phyloP scores from a whole-genome alignment of 495 filamentous ascomycete genomes.

The Pseudotulostoma volvatum region DNA sequence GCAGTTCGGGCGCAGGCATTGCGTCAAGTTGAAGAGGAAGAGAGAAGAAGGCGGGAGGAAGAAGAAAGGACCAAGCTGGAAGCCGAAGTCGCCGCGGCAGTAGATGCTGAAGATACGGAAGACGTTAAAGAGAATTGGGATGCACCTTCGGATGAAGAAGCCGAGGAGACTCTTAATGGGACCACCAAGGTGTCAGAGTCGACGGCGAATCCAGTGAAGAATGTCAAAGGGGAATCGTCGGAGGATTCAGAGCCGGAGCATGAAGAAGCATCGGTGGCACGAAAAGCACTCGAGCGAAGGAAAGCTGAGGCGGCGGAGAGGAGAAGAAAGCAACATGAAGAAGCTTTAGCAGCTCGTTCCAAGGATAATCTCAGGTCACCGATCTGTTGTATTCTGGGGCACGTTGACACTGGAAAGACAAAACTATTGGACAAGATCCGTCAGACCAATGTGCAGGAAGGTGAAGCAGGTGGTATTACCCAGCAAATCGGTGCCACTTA shows the following conservation, averaged over 20 bases:
- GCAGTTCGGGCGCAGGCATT: constrained; percentile 42
- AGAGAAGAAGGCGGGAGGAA: constrained; percentile 45
- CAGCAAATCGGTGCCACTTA: constrained; percentile 99
- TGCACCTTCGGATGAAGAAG: constrained; percentile 67
- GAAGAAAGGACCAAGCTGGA: constrained; percentile 47
- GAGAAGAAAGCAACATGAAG: constrained; percentile 75
- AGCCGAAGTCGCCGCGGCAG: constrained; percentile 38
- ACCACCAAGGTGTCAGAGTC: constrained; percentile 21
- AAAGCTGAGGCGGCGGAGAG: constrained; percentile 88
- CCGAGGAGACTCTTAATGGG: no score
- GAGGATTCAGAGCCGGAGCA: constrained; percentile 43
- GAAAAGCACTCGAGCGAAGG: constrained; percentile 49
- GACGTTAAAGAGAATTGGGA: constrained; percentile 94
- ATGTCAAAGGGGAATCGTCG: constrained; percentile 17
- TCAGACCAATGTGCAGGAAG: constrained; percentile 97
- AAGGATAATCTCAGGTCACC: constrained; percentile 91
- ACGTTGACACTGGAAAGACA: constrained; percentile 99
- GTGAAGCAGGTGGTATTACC: constrained; percentile 98
- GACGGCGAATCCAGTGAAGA: constrained; percentile 12
- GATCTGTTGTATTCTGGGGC: constrained; percentile 98
- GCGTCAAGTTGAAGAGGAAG: constrained; percentile 52
- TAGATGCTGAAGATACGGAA: constrained; percentile 56
- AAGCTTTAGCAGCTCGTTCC: constrained; percentile 78
- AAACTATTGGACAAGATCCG: constrained; percentile 98
- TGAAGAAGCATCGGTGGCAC: constrained; percentile 50